A percentile compares a stretch with the other conserved stretches of the same genome.
Conservation (phyloP, 305 asterid genomes). For the Striga hermonthica region DNA sequence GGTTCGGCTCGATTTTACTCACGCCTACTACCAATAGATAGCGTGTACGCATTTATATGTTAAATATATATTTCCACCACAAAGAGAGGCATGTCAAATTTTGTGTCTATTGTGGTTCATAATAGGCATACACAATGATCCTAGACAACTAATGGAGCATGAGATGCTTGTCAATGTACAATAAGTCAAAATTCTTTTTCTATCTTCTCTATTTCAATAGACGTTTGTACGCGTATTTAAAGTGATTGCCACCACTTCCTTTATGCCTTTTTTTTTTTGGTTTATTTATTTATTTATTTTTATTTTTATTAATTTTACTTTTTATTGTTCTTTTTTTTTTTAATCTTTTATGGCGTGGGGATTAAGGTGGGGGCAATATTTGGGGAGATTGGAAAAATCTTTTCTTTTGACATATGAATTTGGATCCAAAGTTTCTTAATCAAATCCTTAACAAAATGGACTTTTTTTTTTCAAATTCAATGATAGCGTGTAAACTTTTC, state of each 20-base stretch:
- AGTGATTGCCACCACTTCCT: not conserved
- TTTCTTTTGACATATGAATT: constrained; percentile 42
- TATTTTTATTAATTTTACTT: too few relatives aligned
- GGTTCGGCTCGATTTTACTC: too few relatives aligned
- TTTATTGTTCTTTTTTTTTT: not conserved
- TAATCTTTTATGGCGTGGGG: not conserved
- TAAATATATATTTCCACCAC: too few relatives aligned
- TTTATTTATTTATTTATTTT: not conserved
- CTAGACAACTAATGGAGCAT: constrained; percentile 31
- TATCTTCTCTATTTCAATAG: constrained; percentile 27
- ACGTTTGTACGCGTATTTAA: not conserved
- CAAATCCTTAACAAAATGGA: constrained; percentile 37
- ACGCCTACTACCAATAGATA: too few relatives aligned
- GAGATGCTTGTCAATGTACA: constrained; percentile 24
- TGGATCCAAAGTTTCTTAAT: constrained; percentile 37
- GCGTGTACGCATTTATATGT: too few relatives aligned
- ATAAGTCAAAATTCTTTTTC: constrained; percentile 26
- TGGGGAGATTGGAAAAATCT: constrained; percentile 37
- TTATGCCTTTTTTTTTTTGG: not conserved
- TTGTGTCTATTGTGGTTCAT: too few relatives aligned
- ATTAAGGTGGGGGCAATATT: constrained; percentile 18
- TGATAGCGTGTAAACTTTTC: constrained; percentile 34
- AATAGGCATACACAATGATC: constrained; percentile 22
- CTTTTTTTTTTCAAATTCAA: constrained; percentile 35
- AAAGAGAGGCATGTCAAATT: too few relatives aligned